These are phyloP conservation scores for Peltaster fructicola DNA, from an alignment of 2,329 filamentous ascomycete genomes.

Conservation along the genomic window DNA sequence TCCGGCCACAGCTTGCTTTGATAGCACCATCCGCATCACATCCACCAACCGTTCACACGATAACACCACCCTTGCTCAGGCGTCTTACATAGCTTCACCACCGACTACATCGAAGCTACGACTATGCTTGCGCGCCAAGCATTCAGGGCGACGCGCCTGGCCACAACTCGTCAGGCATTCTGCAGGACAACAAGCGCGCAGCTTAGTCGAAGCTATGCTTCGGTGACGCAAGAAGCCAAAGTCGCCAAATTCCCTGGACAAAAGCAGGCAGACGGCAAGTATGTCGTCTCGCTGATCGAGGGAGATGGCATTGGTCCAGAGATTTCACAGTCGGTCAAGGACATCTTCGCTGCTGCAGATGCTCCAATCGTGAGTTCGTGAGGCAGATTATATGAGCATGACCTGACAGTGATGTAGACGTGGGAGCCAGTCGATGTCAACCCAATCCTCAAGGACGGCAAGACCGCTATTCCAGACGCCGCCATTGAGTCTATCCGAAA, in stretches of 20 bases:
- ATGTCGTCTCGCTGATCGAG: constrained; percentile 91
- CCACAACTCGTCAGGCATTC: constrained; percentile 1
- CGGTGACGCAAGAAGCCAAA: constrained; percentile 38
- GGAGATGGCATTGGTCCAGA: constrained; percentile 97
- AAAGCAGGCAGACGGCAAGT: constrained; percentile 84
- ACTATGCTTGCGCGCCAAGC: constrained; percentile 7
- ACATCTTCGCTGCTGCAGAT: constrained; percentile 91
- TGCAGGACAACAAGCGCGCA: constrained; percentile 1
- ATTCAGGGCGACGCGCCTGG: constrained; percentile 7
- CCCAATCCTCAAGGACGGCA: constrained; percentile 82
- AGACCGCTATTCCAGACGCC: constrained; percentile 81
- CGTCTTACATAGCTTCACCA: neutral
- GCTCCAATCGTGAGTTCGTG: no score
- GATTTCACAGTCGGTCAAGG: constrained; percentile 94
- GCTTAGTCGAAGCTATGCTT: constrained; percentile 8
- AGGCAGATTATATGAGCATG: no score
- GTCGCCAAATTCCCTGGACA: constrained; percentile 88
- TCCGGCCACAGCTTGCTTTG: no score
- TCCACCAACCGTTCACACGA: constrained; percentile 5
- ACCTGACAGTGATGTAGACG: no score
- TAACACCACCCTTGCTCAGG: neutral
- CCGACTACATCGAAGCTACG: constrained; percentile 4
- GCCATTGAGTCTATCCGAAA: constrained; percentile 84
- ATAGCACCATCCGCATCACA: no score
- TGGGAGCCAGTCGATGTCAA: constrained; percentile 98